These are phyloP conservation scores for Fusarium protoensiforme DNA, from an alignment of 2,329 filamentous ascomycete genomes.

Conservation along the genomic window DNA sequence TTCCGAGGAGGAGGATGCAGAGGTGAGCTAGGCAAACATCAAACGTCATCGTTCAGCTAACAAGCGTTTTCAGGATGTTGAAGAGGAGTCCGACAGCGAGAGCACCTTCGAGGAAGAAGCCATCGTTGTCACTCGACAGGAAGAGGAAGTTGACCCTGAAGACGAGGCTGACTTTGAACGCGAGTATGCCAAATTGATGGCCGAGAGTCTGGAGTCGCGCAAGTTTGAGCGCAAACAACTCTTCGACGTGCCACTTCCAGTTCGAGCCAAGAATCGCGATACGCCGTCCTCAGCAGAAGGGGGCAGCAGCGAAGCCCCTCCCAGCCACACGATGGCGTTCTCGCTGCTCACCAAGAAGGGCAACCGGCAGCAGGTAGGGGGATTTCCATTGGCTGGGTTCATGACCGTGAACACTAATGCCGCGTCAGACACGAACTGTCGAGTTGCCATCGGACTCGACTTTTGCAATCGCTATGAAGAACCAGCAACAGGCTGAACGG, in stretches of 20 bases:
- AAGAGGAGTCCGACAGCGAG: conserved; percentile 62
- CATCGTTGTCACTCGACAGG: conserved; percentile 90
- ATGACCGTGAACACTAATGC: conserved; percentile 14
- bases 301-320: conserved; percentile 31
- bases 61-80: conserved; percentile 55
- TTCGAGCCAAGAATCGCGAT: conserved; percentile 78
- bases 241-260: conserved; percentile 97
- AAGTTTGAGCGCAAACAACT: conserved; percentile 95
- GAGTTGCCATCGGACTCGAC: conserved; percentile 91
- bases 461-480: conserved; percentile 96
- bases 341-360: conserved; percentile 95
- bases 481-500: conserved; percentile 91
- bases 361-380: conserved; percentile 85
- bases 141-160: conserved; percentile 91
- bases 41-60: conserved; percentile 5
- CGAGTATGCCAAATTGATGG: conserved; percentile 98
- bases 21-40: conserved; percentile 53
- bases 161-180: conserved; percentile 97
- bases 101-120: conserved; percentile 85
- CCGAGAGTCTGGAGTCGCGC: conserved; percentile 93
- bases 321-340: conserved; percentile 85
- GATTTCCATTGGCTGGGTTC: background rate
- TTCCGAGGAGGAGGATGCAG: conserved; percentile 68
- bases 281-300: conserved; percentile 47
- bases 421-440: conserved; percentile 82